Base-by-base conservation (phyloP, 2,329 filamentous ascomycete genomes). In the Lecanoromycetidae sp. region DNA sequence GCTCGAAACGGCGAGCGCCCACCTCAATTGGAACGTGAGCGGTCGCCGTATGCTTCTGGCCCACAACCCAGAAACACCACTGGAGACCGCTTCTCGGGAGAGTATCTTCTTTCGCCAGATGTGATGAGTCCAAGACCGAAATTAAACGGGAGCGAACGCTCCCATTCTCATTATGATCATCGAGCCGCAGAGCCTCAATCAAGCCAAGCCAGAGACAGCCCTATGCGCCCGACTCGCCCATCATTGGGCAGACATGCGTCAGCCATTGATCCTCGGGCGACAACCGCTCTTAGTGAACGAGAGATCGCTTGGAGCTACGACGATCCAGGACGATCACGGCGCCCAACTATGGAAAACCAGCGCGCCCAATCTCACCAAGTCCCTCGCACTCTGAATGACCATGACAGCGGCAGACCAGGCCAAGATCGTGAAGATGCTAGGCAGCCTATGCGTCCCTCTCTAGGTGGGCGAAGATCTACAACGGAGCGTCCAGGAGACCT, bases 41-140 rank as follows among this genome's bases (percentile, higher is more conserved):
- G 47, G n/a, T 53, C 52, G 29, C 52, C 52, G 12, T 53, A 52
- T 30, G 47, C 49, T 32, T 50, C 44, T 27, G 35, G 37, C 19
- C 49, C 46, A 12, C 34, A 33, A 25, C 29, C 27, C 3, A 39
- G 19, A 20, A 47, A 44, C 35, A 19, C 48, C n/a, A 46, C 32
- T n/a, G 43, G 36, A 44, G 27, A 34, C 2, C 47, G 44, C 4
- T 34, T 49, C 9, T 49, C 53, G 25, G 49, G 51, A 5, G 53
- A 56, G 20, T 48, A 44, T 20, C 27, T 54, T n/a, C 50, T 49
- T 13, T 56, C 54, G 5, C 54, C 54, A 15, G 39, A 47, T 20
- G 12, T 42, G 12, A 44, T 49, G 38, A 50, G 35, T 46, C 52
- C 52, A 15, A 49, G 49, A 26, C 25, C 33, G 12, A 41, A 22